These are phyloP conservation scores for Colletotrichum gloeosporioides DNA, from an alignment of 2,329 filamentous ascomycete genomes.

Conservation along the genomic window DNA sequence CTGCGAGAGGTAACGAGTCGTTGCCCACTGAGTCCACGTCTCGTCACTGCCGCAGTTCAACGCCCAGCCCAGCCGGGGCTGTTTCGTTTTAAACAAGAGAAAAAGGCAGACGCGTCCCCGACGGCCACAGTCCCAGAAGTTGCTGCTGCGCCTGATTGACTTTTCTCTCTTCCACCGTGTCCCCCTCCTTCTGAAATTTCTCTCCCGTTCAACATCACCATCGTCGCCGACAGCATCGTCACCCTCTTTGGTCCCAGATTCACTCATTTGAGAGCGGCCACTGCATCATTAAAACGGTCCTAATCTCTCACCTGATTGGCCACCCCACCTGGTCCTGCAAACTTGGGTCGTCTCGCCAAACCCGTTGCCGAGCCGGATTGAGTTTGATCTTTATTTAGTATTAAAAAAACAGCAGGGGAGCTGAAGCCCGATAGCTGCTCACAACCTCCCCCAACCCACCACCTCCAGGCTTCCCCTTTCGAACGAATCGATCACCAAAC, in stretches of 20 bases:
- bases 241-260: background rate
- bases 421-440: constrained; percentile 15
- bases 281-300: background rate
- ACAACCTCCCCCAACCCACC: background rate
- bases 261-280: background rate
- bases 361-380: constrained; percentile 19
- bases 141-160: background rate
- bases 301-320: constrained; percentile 3
- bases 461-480: background rate
- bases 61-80: constrained; percentile 11
- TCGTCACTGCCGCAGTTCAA: constrained; percentile 22
- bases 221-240: background rate
- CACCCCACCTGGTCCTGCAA: background rate
- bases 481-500: background rate
- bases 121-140: background rate
- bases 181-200: background rate
- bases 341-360: constrained; percentile 19
- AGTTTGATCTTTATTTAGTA: constrained; percentile 20
- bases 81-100: constrained; percentile 19
- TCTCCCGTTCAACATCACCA: background rate
- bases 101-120: constrained; percentile 19
- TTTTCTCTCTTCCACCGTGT: background rate
- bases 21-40: constrained; percentile 18
- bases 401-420: constrained; percentile 14
- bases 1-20: constrained; percentile 8